These are phyloP conservation scores for Diplodia corticola DNA, from an alignment of 2,329 filamentous ascomycete genomes.

Conservation along the genomic window DNA sequence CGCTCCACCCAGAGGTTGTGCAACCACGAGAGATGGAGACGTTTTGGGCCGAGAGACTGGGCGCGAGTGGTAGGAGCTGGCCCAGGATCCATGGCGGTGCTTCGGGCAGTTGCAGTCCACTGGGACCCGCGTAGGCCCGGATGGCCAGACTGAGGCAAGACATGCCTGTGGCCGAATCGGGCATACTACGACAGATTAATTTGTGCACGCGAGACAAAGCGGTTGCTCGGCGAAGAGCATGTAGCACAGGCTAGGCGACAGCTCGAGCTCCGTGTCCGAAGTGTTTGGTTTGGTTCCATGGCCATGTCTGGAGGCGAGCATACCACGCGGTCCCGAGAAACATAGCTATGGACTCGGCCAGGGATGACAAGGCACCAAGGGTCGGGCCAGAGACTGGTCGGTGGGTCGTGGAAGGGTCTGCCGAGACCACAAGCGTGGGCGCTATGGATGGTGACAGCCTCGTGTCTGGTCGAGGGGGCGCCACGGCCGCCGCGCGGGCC, in stretches of 20 bases:
- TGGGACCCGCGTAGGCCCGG: neutral
- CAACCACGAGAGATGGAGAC: neutral
- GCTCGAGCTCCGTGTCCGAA: neutral
- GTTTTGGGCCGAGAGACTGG: neutral
- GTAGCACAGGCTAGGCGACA: neutral
- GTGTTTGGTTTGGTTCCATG: neutral
- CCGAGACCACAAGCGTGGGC: neutral
- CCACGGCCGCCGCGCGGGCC: neutral
- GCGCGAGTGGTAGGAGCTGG: neutral
- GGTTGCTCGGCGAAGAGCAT: neutral
- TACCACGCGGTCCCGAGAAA: constrained; percentile 6
- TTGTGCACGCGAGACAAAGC: neutral
- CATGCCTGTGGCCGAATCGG: neutral
- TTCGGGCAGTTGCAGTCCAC: neutral
- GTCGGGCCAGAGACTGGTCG: neutral
- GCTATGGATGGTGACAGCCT: neutral
- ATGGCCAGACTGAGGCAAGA: neutral
- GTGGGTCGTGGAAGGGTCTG: neutral
- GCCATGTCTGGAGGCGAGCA: neutral
- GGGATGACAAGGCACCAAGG: neutral
- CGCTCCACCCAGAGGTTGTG: neutral
- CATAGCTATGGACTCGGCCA: neutral
- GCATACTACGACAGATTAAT: neutral
- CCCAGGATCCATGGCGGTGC: neutral
- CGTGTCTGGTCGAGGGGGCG: neutral